Evolutionary conservation across 192 early-diverging fungal genomes (phyloP).

Genomic region (Backusella sp.): DNA sequence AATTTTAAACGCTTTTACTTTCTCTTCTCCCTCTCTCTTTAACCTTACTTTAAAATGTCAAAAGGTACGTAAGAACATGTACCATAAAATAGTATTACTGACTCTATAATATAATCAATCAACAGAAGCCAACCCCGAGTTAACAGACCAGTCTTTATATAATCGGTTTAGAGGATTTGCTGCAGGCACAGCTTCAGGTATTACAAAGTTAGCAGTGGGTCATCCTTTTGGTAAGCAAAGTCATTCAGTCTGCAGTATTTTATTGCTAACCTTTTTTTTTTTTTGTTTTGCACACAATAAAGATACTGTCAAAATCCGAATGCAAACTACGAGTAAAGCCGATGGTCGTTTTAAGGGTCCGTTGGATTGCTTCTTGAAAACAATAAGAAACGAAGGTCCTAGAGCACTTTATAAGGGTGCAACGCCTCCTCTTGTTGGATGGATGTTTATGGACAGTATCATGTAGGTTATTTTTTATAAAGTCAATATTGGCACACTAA

Average conservation of each 20-base stretch:
- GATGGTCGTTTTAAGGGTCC: slow-evolving; percentile 74
- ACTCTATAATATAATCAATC: neutral
- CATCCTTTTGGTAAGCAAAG: slow-evolving; percentile 69
- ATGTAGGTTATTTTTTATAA: slow-evolving; percentile 41
- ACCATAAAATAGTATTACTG: neutral
- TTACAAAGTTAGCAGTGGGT: slow-evolving; percentile 78
- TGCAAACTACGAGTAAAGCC: slow-evolving; percentile 64
- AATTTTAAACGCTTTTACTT: neutral
- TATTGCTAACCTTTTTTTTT: neutral
- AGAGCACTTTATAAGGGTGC: slow-evolving; percentile 91
- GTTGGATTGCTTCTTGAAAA: slow-evolving; percentile 64
- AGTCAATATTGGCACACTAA: neutral
- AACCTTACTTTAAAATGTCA: neutral
- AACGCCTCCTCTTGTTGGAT: slow-evolving; percentile 88
- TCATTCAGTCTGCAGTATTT: neutral
- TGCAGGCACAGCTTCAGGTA: slow-evolving; percentile 70
- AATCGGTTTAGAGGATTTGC: slow-evolving; percentile 63
- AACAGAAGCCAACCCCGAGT: slow-evolving; percentile 18
- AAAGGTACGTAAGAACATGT: neutral
- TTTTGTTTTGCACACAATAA: neutral
- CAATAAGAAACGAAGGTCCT: slow-evolving; percentile 65
- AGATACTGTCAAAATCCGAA: slow-evolving; percentile 80
- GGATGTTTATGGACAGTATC: slow-evolving; percentile 84
- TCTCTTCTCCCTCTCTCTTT: neutral
- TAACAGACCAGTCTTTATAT: slow-evolving; percentile 19